These are phyloP conservation scores for Arabidopsis hybrid DNA, from an alignment of 441 rosid genomes.

Conservation along the genomic window DNA sequence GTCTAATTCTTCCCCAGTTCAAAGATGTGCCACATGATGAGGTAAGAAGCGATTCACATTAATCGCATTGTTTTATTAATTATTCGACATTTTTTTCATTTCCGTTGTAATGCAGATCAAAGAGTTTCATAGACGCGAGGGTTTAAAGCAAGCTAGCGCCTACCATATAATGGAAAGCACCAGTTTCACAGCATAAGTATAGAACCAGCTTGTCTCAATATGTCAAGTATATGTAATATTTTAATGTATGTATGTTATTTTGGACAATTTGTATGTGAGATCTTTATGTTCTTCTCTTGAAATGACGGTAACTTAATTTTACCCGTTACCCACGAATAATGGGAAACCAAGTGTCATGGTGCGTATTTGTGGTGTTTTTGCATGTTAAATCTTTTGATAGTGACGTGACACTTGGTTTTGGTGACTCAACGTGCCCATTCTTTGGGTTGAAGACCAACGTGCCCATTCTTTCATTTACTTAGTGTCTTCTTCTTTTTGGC, in stretches of 20 bases:
- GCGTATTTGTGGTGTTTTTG: no score
- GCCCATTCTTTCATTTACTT: no score
- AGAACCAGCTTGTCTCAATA: constrained; percentile 19
- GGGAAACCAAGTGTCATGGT: no score
- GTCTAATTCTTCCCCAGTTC: constrained; percentile 74
- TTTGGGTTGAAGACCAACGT: no score
- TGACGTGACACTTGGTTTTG: no score
- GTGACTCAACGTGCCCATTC: no score
- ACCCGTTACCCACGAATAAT: no score
- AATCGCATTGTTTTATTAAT: neutral
- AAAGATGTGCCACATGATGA: constrained; percentile 48
- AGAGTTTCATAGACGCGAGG: constrained; percentile 86
- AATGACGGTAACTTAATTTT: no score
- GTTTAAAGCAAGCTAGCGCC: constrained; percentile 85
- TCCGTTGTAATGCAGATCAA: constrained; percentile 50
- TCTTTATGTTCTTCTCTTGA: no score
- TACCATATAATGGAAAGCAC: constrained; percentile 93
- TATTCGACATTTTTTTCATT: neutral
- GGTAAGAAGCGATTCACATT: constrained; percentile 15
- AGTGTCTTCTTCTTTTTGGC: no score
- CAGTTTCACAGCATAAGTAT: constrained; percentile 31
- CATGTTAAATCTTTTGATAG: no score
- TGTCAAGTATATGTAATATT: neutral
- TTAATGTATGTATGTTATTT: neutral
- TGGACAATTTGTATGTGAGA: neutral